Evolutionary conservation across 73 alveolate genomes (phyloP), one percentile per base, ranked within the genome.

Genomic region (Blepharisma stoltei): DNA sequence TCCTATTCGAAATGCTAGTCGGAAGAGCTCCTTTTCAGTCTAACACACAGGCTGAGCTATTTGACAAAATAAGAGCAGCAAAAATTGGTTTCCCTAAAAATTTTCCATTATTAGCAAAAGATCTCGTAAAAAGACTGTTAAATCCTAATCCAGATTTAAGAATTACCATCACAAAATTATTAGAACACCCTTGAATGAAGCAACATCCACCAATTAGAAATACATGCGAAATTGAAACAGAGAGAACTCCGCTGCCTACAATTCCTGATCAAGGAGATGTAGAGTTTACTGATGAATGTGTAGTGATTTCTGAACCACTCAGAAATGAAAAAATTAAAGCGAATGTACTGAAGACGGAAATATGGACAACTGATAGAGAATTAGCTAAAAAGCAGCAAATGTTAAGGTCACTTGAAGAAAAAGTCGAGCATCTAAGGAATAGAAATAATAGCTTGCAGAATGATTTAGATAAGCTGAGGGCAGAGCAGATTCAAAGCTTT

Each of bases 141-240:
- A 92, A 92, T 55, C 71, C 93, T 54, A 86, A 92, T 68, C 97
- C 97, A 7, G 76, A 78, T 50, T 96, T 89, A 67, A 81, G 97
- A 81, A 83, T 92, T 65, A 46, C 88, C 14, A 67, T 92, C 25
- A 93, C 86, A 7, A 92, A 88, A 67, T 81, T 89, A 44, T 55
- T 83, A 48, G 83, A 89, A 52, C 97, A 92, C 87, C 85, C 96
- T 11, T 92, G 97, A 96, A 88, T 89, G 82, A 81, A 86, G 49
- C 88, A 86, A 25, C 89, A 92, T 79, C 95, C 94, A 14, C 94
- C 97, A 21, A 81, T 92, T 55, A 81, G 95, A 70, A 94, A 86
- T 1, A 69, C 79, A 25, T 60, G 73, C 46, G 73, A 60, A 25
- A n/a, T 60, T 25, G 46, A 60, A 25, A 60, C 73, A n/a, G 23